A percentile compares a stretch with the other conserved stretches of the same genome.
Evolutionary conservation across 2,329 filamentous ascomycete species (phyloP).

Genomic region (Pezizomycotina sp.): DNA sequence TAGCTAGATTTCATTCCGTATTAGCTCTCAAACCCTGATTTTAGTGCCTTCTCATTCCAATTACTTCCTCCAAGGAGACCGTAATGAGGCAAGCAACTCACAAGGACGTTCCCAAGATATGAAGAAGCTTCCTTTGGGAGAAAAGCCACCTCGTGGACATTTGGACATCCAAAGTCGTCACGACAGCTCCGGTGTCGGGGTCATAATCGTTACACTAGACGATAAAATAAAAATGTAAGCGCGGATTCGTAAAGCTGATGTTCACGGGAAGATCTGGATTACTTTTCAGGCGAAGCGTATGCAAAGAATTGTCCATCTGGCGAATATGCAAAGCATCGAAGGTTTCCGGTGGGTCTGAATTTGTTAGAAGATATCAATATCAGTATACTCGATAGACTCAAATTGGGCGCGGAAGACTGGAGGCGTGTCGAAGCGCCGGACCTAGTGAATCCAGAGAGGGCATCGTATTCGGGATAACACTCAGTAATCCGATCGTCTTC

Average conservation of each 20-base stretch:
- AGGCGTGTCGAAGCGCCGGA: constrained; percentile 26
- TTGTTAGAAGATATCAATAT: constrained; percentile 1
- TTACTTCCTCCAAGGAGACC: not conserved
- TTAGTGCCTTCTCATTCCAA: not conserved
- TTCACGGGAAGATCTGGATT: constrained; percentile 25
- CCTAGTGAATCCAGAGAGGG: constrained; percentile 60
- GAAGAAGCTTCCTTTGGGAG: constrained; percentile 75
- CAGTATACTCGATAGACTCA: not conserved
- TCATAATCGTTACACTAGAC: constrained; percentile 65
- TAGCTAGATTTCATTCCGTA: constrained; percentile 33
- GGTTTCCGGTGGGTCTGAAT: constrained; percentile 70
- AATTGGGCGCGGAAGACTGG: not conserved
- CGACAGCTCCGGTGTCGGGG: constrained; percentile 54
- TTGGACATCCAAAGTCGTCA: constrained; percentile 59
- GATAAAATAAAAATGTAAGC: constrained; percentile 15
- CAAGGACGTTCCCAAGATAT: constrained; percentile 86
- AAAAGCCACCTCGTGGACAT: constrained; percentile 89
- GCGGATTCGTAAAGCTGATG: constrained; percentile 2
- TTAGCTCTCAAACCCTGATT: not conserved
- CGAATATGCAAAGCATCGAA: constrained; percentile 89
- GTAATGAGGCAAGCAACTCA: constrained; percentile 15
- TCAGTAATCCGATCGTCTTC: constrained; percentile 88
- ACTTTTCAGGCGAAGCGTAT: constrained; percentile 72
- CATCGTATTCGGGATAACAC: constrained; percentile 72
- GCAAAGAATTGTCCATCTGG: constrained; percentile 92